Evolutionary conservation across 1,139 yeast species (phyloP).

Genomic region (Waltiozyma sp.): DNA sequence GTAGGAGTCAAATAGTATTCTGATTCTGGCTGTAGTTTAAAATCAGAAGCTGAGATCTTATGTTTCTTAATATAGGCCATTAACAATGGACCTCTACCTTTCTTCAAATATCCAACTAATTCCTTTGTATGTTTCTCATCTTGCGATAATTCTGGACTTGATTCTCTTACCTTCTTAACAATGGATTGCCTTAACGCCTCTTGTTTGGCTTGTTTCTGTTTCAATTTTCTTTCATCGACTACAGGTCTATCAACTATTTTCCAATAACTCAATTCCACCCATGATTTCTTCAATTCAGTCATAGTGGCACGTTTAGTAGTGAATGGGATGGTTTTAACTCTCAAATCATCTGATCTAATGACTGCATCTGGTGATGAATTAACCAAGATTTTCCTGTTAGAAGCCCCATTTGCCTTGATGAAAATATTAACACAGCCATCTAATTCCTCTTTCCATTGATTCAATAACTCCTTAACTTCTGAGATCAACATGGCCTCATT

Average conservation of each 20-base stretch:
- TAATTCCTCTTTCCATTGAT: slow-evolving; percentile 52
- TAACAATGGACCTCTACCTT: slow-evolving; percentile 70
- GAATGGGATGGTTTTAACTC: slow-evolving; percentile 69
- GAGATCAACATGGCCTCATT: slow-evolving; percentile 75
- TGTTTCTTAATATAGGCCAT: slow-evolving; percentile 51
- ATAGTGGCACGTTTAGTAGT: slow-evolving; percentile 85
- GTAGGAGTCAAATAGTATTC: slow-evolving; percentile 57
- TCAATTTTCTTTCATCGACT: slow-evolving; percentile 16
- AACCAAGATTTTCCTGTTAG: slow-evolving; percentile 53
- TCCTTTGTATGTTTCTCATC: slow-evolving; percentile 46
- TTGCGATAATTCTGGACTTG: slow-evolving; percentile 19
- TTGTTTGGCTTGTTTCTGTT: slow-evolving; percentile 13
- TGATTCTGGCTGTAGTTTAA: slow-evolving; percentile 41
- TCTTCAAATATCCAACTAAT: slow-evolving; percentile 47
- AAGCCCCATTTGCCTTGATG: slow-evolving; percentile 71
- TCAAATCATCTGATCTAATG: slow-evolving; percentile 35
- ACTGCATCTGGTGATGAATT: slow-evolving; percentile 45
- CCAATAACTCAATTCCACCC: slow-evolving; percentile 68
- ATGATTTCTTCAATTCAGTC: slow-evolving; percentile 69
- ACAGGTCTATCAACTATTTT: slow-evolving; percentile 45
- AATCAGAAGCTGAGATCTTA: slow-evolving; percentile 35
- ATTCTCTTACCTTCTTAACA: slow-evolving; percentile 7
- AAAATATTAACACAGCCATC: slow-evolving; percentile 59
- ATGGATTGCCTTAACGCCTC: slow-evolving; percentile 18
- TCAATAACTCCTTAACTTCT: slow-evolving; percentile 63